Conservation (phyloP, 108 stramenopile species). For the Hondaea fermentalgiana region DNA sequence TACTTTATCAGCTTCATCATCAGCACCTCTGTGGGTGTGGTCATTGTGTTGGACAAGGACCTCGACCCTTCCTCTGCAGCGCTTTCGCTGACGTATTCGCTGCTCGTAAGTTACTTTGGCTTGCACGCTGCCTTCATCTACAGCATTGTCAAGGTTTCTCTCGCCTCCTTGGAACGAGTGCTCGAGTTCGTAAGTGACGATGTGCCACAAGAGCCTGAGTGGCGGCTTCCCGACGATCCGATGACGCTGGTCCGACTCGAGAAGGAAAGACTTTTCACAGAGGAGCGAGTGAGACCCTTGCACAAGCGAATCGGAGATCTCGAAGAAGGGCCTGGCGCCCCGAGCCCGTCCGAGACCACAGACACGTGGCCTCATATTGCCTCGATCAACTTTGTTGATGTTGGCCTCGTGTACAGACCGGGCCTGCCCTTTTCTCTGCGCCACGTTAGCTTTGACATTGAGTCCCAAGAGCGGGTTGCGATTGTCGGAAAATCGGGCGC, state of each 20-base stretch:
- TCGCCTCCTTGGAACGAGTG: conserved; percentile 69
- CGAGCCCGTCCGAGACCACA: background rate
- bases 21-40: conserved; percentile 55
- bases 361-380: conserved; percentile 8
- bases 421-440: conserved; percentile 27
- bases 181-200: background rate
- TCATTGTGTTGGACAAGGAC: conserved; percentile 64
- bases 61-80: conserved; percentile 42
- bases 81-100: background rate
- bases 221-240: background rate
- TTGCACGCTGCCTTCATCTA: conserved; percentile 55
- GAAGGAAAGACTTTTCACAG: background rate
- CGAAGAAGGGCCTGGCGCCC: background rate
- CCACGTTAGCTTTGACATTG: conserved; percentile 5
- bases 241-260: background rate
- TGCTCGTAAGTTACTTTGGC: background rate
- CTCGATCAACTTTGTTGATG: background rate
- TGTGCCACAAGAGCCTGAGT: conserved; percentile 10
- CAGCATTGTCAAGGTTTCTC: conserved; percentile 81
- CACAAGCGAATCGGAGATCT: background rate
- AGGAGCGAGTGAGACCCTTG: background rate
- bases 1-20: conserved; percentile 61
- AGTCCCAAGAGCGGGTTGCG: conserved; percentile 26
- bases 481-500: conserved; percentile 58
- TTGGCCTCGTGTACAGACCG: conserved; percentile 28